Conservation (phyloP, 305 asterid genomes). For the Ajuga reptans region DNA sequence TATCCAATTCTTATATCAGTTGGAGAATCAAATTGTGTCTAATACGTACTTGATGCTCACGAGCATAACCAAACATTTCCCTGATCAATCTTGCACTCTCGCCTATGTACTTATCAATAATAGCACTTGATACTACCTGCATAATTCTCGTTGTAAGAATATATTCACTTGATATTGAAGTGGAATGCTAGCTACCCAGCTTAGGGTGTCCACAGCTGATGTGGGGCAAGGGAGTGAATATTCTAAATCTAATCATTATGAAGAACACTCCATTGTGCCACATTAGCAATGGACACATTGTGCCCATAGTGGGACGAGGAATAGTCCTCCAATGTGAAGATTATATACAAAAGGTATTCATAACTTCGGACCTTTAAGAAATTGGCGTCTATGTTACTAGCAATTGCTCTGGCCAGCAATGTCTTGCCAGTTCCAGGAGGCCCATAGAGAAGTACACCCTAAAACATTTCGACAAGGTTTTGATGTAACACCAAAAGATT, state of each 20-base stretch:
- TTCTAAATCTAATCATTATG: too few relatives aligned
- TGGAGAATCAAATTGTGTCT: not conserved
- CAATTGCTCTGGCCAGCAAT: conserved; percentile 92
- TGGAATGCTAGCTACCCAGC: not conserved
- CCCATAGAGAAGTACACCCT: conserved; percentile 97
- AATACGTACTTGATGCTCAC: conserved; percentile 83
- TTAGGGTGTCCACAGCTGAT: not conserved
- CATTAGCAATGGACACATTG: not conserved
- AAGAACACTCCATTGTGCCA: not conserved
- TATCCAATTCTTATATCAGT: not conserved
- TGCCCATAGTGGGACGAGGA: not conserved
- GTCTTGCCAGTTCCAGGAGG: conserved; percentile 99
- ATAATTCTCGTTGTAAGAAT: conserved; percentile 15
- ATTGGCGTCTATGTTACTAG: conserved; percentile 93
- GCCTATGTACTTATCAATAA: conserved; percentile 91
- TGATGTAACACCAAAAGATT: not conserved
- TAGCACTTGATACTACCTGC: conserved; percentile 98
- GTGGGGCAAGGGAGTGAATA: too few relatives aligned
- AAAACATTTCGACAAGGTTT: conserved; percentile 21
- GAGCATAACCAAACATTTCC: conserved; percentile 96
- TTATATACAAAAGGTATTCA: not conserved
- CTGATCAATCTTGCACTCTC: conserved; percentile 97
- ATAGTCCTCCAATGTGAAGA: not conserved
- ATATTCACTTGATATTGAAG: not conserved
- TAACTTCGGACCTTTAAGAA: conserved; percentile 62